Base-by-base conservation (phyloP, 164 flowering plant genomes). In the Malania oleifera region DNA sequence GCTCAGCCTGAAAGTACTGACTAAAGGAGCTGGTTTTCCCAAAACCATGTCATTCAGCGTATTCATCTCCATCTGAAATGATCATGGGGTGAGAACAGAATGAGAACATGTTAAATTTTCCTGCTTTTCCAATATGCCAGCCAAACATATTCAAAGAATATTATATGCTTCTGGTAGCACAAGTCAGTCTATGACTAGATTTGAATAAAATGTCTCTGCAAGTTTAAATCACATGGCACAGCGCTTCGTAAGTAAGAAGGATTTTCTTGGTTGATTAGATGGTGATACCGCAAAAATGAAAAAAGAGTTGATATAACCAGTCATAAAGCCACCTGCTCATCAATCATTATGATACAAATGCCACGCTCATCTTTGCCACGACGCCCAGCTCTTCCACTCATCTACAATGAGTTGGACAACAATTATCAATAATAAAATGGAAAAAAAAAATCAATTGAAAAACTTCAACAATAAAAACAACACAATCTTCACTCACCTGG, bases 351-450 rank as follows among this genome's bases (percentile, higher is more conserved):
- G 52, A 95, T 88, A 69, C 99, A 95, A 57, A 91, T 95, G 39
- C 99, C 99, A 45, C 97, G 86, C 23, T 85, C 96, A 78, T 95
- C 97, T 78, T 95, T 95, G 54, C 99, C 99, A 73, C 99, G 99
- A 45, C 99, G 97, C 37, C 99, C 99, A 60, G 99, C 99, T 77
- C 99, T 83, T 46, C 99, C 99, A 77, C 99, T 95, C 99, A 95
- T 95, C 99, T 95, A 46, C 37, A 61, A 40, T 18, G 17, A 43
- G 22, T 29, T 2, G 1, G 11, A 22, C 59, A 25, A 41, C 22
- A 59, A 37, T 35, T 48, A n/a, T 26, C 19, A 29, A 27, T 29
- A 4, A 12, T 0, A 22, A 24, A 9, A 7, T 52, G 27, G 49
- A 48, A 12, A n/a, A 20, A 63, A 7, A n/a, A 52, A 19, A 22